A percentile compares a stretch with the other conserved stretches of the same genome.
Evolutionary conservation across 306 rosid genomes (phyloP).

Genomic region (Canavalia ensiformis): DNA sequence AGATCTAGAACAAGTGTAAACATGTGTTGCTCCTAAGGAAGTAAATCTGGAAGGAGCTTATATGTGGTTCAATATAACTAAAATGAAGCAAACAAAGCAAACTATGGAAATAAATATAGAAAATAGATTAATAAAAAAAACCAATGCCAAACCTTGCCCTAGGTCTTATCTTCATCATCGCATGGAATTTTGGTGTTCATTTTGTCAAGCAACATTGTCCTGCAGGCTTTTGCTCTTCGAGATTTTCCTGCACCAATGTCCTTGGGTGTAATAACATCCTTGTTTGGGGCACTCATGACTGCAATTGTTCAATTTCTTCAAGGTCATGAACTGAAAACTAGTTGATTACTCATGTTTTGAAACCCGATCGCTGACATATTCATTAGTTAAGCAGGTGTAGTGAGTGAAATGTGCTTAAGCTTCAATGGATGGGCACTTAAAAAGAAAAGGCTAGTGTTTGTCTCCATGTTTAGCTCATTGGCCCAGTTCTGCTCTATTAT

Average conservation of each 20-base stretch:
- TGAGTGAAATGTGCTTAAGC: conserved; percentile 71
- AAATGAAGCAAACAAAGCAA: conserved; percentile 39
- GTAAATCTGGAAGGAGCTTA: too few species aligned
- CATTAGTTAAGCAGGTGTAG: too few species aligned
- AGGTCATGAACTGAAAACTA: conserved; percentile 49
- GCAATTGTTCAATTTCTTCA: conserved; percentile 53
- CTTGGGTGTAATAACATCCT: conserved; percentile 70
- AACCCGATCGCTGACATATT: too few species aligned
- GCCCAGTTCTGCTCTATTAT: conserved; percentile 79
- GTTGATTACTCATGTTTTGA: conserved; percentile 54
- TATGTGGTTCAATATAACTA: too few species aligned
- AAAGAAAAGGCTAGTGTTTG: conserved; percentile 89
- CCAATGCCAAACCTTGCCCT: conserved; percentile 92
- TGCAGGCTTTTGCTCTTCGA: conserved; percentile 71
- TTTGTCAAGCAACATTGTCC: conserved; percentile 68
- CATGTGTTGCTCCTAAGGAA: conserved; percentile 68
- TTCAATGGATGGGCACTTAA: conserved; percentile 90
- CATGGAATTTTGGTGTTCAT: conserved; percentile 70
- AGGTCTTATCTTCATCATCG: conserved; percentile 80
- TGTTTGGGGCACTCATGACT: conserved; percentile 70
- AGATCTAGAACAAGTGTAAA: conserved; percentile 93
- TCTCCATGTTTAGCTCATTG: conserved; percentile 80
- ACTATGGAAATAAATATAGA: conserved; percentile 24
- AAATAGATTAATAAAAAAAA: not conserved
- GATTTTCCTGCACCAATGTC: conserved; percentile 90